These are phyloP conservation scores for Phytophthora hibernalis DNA, from an alignment of 352 stramenopile species.

Conservation along the genomic window DNA sequence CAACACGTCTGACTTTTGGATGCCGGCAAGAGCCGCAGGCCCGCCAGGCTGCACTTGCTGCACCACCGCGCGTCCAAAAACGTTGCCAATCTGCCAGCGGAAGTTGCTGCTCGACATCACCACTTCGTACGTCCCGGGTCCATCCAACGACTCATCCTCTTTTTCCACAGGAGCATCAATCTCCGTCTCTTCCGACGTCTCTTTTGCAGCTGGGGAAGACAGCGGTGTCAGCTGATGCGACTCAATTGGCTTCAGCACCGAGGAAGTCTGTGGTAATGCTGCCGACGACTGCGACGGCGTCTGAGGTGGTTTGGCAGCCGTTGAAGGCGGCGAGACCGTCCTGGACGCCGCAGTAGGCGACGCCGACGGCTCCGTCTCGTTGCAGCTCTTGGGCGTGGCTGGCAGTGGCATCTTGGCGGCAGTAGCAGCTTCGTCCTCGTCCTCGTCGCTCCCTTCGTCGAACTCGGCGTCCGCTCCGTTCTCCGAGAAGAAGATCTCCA, in stretches of 20 bases:
- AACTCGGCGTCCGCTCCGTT: conserved; percentile 54
- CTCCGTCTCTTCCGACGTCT: conserved; percentile 23
- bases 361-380: conserved; percentile 7
- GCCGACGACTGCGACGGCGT: conserved; percentile 44
- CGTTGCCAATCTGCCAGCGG: conserved; percentile 84
- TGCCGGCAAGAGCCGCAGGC: conserved; percentile 66
- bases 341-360: conserved; percentile 20
- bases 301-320: conserved; percentile 23
- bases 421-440: conserved; percentile 41
- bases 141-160: conserved; percentile 55
- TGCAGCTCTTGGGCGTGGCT: conserved; percentile 8
- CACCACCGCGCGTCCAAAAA: conserved; percentile 86
- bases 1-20: conserved; percentile 89
- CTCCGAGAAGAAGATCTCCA: conserved; percentile 84
- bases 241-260: conserved; percentile 54
- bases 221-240: conserved; percentile 67
- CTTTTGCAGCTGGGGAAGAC: conserved; percentile 36
- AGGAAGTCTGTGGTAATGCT: conserved; percentile 45
- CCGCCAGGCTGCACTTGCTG: conserved; percentile 75
- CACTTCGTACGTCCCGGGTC: conserved; percentile 81
- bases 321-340: conserved; percentile 31
- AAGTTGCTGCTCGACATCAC: conserved; percentile 80
- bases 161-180: conserved; percentile 10
- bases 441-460: conserved; percentile 54
- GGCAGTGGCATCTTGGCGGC: conserved; percentile 30